These are phyloP conservation scores for Glycine soja DNA, from an alignment of 306 rosid species.

Conservation along the genomic window DNA sequence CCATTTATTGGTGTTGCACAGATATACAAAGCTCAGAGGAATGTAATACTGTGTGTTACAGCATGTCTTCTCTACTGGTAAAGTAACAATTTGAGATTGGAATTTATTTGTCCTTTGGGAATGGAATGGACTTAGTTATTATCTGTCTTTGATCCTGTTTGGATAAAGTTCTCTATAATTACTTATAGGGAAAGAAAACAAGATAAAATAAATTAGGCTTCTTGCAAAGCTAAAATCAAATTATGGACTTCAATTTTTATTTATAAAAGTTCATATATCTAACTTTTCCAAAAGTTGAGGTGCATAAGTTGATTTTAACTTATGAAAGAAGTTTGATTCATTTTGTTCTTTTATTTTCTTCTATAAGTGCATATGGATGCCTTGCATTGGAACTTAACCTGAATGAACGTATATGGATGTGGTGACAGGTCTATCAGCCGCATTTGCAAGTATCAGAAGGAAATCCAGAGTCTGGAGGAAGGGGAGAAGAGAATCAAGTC, in stretches of 20 bases:
- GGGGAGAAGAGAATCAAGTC: slow-evolving; percentile 87
- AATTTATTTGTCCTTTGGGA: slow-evolving; percentile 6
- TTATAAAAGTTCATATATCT: background rate
- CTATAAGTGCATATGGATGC: background rate
- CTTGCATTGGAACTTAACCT: slow-evolving; percentile 19
- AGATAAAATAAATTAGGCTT: background rate
- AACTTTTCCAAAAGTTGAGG: background rate
- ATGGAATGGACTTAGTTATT: background rate
- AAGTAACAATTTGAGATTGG: slow-evolving; percentile 29
- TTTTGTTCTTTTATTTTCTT: background rate
- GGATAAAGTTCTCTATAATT: background rate
- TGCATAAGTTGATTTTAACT: background rate
- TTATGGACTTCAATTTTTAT: background rate
- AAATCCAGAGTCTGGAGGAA: slow-evolving; percentile 81
- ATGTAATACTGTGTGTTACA: slow-evolving; percentile 75
- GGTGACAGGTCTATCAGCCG: slow-evolving; percentile 75
- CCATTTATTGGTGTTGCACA: slow-evolving; percentile 48
- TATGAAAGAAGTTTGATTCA: background rate
- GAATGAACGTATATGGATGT: slow-evolving; percentile 37
- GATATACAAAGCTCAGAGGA: slow-evolving; percentile 97
- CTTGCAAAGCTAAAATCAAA: background rate
- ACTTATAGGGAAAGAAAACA: background rate
- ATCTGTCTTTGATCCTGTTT: background rate
- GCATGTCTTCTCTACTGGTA: slow-evolving; percentile 94
- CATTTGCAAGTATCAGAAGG: slow-evolving; percentile 78